Evolutionary conservation across 108 stramenopile species (phyloP), one percentile per base, ranked within the genome.

Genomic region (Skeletonema tropicum): DNA sequence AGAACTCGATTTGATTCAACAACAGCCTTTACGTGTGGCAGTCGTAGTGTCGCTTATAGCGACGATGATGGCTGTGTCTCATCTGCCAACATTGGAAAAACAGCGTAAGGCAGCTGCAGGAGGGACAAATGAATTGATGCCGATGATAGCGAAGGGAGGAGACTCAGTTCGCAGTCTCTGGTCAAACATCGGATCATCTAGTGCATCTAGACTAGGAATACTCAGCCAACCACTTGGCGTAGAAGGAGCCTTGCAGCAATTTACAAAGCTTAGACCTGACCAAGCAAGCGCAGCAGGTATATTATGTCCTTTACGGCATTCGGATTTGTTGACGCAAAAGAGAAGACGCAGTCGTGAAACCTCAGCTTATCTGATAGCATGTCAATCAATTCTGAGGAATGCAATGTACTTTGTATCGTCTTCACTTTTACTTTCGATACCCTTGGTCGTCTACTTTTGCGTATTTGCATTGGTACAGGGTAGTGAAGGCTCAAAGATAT

Each of bases 171-270:
- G 73, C 5, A 84, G 85, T 32, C 60, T 77, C 26, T 79, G 80
- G 71, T 86, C 85, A 1, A 83, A 86, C 55, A 70, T 92, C 17
- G 94, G 94, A n/a, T 68, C 80, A 3, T 92, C 91, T 13, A 90
- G 90, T 69, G 87, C 91, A 11, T 84, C 79, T n/a, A 57, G 94
- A 35, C 84, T 94, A 57, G 57, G 72, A 21, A 49, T 92, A 59
- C 73, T 88, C 2, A 88, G 88, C 19, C 79, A 89, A 7, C 79
- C 76, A 39, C 87, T 85, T 39, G 86, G 87, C 13, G 71, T 91
- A 11, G 90, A 94, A 57, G 82, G 75, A 57, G 79, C 78, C 6
- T 66, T 94, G 57, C 87, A 88, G 13, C 86, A 73, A 49, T 73
- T 83, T 30, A 45, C 71, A 39, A 80, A 74, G 36, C 73, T 80